phyloP scores from a whole-genome alignment of 1,284 basidiomycete species.

The Boletus holoroseus region DNA sequence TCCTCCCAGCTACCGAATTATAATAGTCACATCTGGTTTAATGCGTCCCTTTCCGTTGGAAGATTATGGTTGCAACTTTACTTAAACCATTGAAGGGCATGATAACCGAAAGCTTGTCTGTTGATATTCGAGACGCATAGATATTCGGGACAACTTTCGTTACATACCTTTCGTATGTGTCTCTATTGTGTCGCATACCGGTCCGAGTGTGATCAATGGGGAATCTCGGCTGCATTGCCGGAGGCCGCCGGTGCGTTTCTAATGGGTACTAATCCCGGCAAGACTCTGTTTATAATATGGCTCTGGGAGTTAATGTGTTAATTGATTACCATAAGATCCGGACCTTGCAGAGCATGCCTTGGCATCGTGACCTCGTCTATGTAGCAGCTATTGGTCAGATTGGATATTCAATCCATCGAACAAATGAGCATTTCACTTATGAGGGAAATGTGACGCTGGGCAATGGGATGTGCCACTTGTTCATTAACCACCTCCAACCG shows the following conservation, averaged over 20 bases:
- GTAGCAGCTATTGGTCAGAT: neutral
- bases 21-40: neutral
- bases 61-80: neutral
- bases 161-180: neutral
- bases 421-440: neutral
- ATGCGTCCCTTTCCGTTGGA: neutral
- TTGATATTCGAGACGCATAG: neutral
- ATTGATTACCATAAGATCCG: constrained; percentile 7
- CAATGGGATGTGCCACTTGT: neutral
- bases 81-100: neutral
- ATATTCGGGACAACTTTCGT: neutral
- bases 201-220: neutral
- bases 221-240: constrained; percentile 7
- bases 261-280: neutral
- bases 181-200: neutral
- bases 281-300: neutral
- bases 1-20: neutral
- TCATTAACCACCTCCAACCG: neutral
- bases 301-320: constrained; percentile 1
- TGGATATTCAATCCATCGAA: neutral
- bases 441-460: neutral
- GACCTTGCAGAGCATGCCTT: neutral
- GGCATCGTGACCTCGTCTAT: neutral
- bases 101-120: neutral
- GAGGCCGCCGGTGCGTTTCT: neutral